Conservation (phyloP, 495 filamentous ascomycete species). For the Daldinia loculata region DNA sequence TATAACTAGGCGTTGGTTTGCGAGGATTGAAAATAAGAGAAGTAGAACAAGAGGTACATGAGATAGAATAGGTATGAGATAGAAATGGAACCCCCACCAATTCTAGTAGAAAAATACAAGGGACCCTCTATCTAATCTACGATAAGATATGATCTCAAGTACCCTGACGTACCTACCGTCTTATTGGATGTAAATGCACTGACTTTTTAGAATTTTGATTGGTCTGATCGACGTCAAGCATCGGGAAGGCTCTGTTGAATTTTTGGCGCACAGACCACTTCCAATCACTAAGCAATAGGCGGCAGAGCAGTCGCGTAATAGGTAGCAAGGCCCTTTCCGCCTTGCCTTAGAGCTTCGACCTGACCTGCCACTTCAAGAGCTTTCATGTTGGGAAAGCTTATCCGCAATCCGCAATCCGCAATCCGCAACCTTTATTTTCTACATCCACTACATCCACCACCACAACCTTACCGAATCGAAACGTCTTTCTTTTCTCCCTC, state of each 20-base stretch:
- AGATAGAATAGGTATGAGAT: background rate
- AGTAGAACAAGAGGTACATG: background rate
- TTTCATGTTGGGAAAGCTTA: conserved; percentile 37
- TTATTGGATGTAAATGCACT: conserved; percentile 21
- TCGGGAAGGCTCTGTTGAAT: conserved; percentile 29
- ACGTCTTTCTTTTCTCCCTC: background rate
- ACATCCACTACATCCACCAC: background rate
- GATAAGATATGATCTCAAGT: conserved; percentile 35
- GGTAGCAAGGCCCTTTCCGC: conserved; percentile 31
- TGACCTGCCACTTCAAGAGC: conserved; percentile 23
- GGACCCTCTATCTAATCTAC: conserved; percentile 21
- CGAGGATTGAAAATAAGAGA: background rate
- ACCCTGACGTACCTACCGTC: conserved; percentile 1
- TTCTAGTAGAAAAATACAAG: conserved; percentile 37
- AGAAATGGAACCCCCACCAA: conserved; percentile 45
- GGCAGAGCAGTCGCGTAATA: conserved; percentile 49
- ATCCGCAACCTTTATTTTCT: conserved; percentile 1
- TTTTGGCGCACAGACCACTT: conserved; percentile 33
- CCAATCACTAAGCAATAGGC: conserved; percentile 41
- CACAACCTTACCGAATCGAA: conserved; percentile 1
- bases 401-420: background rate
- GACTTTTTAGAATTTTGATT: conserved; percentile 13
- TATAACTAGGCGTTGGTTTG: background rate
- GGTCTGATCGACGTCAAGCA: conserved; percentile 20
- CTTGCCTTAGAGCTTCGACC: conserved; percentile 40